Conservation (phyloP, 192 early-diverging fungal species). For the Jimgerdemannia lactiflua region DNA sequence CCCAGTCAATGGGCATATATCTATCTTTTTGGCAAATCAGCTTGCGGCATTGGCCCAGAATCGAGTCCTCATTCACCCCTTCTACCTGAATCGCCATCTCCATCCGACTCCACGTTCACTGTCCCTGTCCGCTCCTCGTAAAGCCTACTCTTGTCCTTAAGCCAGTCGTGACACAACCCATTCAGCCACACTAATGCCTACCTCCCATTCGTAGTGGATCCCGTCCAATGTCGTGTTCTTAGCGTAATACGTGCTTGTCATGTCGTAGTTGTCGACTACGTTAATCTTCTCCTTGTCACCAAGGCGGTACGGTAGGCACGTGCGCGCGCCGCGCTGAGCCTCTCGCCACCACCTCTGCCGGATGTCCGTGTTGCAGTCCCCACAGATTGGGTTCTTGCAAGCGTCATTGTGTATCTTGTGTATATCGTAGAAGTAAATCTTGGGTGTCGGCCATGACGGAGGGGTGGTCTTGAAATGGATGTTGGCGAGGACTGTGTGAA, state of each 20-base stretch:
- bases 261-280: background rate
- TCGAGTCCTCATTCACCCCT: background rate
- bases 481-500: background rate
- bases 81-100: background rate
- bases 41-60: background rate
- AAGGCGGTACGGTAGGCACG: background rate
- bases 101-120: background rate
- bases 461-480: background rate
- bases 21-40: background rate
- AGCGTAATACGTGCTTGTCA: background rate
- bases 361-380: background rate
- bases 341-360: slow-evolving; percentile 3
- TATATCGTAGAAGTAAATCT: background rate
- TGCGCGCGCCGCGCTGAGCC: background rate
- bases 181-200: background rate
- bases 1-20: too few species aligned
- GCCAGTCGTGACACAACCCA: slow-evolving; percentile 1
- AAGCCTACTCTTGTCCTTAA: background rate
- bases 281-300: background rate
- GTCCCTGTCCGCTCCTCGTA: background rate
- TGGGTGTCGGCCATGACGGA: background rate
- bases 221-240: background rate
- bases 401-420: background rate
- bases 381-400: background rate
- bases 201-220: background rate